phyloP scores from a whole-genome alignment of 345 rosid genomes.

The Limnanthes douglasii region DNA sequence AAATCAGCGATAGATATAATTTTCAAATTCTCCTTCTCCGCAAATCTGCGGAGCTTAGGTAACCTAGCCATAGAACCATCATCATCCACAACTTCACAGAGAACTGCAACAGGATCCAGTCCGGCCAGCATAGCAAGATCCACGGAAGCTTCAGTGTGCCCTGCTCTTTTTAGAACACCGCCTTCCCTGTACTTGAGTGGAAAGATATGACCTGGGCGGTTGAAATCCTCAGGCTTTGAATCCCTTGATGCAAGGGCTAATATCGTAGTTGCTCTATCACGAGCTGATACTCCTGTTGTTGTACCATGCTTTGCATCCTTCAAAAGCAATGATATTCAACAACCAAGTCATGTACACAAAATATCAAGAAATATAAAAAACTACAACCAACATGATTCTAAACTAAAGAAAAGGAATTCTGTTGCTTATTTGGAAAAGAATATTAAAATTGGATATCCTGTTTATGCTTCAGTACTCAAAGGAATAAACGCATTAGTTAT shows the following conservation, averaged over 20 bases:
- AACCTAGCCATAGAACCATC: slow-evolving; percentile 91
- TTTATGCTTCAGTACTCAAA: too few relatives aligned
- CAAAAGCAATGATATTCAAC: slow-evolving; percentile 4
- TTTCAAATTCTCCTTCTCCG: slow-evolving; percentile 42
- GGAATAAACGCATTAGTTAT: too few relatives aligned
- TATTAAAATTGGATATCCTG: too few relatives aligned
- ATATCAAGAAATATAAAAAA: too few relatives aligned
- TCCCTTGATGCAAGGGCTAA: slow-evolving; percentile 60
- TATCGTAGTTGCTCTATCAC: slow-evolving; percentile 70
- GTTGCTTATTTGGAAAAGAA: too few relatives aligned
- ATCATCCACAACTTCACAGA: slow-evolving; percentile 77
- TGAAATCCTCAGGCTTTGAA: slow-evolving; percentile 78
- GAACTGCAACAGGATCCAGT: slow-evolving; percentile 56
- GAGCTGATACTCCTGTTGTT: slow-evolving; percentile 85
- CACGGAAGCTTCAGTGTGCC: slow-evolving; percentile 89
- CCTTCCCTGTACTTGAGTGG: slow-evolving; percentile 79
- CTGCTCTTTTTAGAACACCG: slow-evolving; percentile 85
- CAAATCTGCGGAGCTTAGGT: slow-evolving; percentile 64
- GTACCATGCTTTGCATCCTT: slow-evolving; percentile 93
- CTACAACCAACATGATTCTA: neutral
- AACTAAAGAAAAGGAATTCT: too few relatives aligned
- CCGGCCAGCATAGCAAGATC: slow-evolving; percentile 84
- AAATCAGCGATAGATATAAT: slow-evolving; percentile 65
- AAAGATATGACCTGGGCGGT: slow-evolving; percentile 81
- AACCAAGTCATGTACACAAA: neutral